These are phyloP conservation scores for Cucumis cinereus DNA, from an alignment of 306 rosid genomes.

Conservation along the genomic window DNA sequence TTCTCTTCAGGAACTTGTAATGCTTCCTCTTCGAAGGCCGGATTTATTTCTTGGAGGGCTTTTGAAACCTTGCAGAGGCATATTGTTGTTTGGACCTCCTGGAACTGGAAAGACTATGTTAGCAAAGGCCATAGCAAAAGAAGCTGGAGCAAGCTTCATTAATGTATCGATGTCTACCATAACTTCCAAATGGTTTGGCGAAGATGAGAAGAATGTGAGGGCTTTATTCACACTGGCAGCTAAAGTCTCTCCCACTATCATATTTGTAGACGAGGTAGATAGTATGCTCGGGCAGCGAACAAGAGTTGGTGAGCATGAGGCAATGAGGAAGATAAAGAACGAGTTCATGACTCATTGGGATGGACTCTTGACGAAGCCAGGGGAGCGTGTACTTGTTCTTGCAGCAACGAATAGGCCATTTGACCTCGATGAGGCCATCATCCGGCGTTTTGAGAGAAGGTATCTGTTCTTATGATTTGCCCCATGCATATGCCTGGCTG, in stretches of 20 bases:
- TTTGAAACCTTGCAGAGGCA: slow-evolving; percentile 89
- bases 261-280: slow-evolving; percentile 95
- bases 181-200: slow-evolving; percentile 98
- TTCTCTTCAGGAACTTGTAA: slow-evolving; percentile 92
- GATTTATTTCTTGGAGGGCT: slow-evolving; percentile 95
- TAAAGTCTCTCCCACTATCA: slow-evolving; percentile 91
- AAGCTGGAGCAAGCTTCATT: slow-evolving; percentile 97
- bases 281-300: slow-evolving; percentile 98
- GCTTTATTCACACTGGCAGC: slow-evolving; percentile 86
- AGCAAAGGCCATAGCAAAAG: slow-evolving; percentile 93
- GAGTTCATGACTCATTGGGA: slow-evolving; percentile 97
- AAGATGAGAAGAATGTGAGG: slow-evolving; percentile 93
- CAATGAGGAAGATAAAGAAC: slow-evolving; percentile 94
- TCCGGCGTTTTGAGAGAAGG: slow-evolving; percentile 94
- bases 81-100: slow-evolving; percentile 84
- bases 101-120: slow-evolving; percentile 99
- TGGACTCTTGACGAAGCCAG: slow-evolving; percentile 67
- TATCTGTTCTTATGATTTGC: slow-evolving; percentile 1
- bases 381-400: slow-evolving; percentile 84
- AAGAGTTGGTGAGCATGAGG: slow-evolving; percentile 96
- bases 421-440: slow-evolving; percentile 95
- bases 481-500: neutral
- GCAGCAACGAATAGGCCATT: slow-evolving; percentile 96
- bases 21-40: slow-evolving; percentile 92
- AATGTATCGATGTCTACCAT: slow-evolving; percentile 97